These are phyloP conservation scores for Gyrodon lividus DNA, from an alignment of 768 basidiomycete genomes.

Conservation along the genomic window DNA sequence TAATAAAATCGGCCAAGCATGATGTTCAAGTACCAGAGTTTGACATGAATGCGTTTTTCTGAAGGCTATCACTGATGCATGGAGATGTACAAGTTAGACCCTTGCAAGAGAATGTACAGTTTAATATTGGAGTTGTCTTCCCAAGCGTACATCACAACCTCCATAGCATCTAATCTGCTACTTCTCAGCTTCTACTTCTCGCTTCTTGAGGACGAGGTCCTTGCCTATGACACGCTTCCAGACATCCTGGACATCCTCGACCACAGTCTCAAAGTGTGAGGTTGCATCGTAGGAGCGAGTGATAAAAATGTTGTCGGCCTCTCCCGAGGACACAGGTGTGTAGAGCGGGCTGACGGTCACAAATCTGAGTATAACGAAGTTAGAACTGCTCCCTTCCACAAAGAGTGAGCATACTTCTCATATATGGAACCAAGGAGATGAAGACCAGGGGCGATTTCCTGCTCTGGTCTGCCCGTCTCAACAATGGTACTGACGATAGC, in stretches of 20 bases:
- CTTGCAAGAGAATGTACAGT: background rate
- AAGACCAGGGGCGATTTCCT: conserved; percentile 90
- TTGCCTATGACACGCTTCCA: conserved; percentile 85
- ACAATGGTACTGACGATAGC: conserved; percentile 99
- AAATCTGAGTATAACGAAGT: conserved; percentile 55
- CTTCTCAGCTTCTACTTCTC: conserved; percentile 66
- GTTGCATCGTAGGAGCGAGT: conserved; percentile 98
- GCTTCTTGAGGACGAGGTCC: conserved; percentile 84
- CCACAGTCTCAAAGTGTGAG: conserved; percentile 98
- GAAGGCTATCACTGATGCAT: conserved; percentile 18
- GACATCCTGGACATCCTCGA: conserved; percentile 95
- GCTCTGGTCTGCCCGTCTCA: conserved; percentile 89
- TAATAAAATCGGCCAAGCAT: conserved; percentile 91
- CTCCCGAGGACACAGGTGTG: conserved; percentile 80
- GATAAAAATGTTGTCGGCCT: conserved; percentile 90
- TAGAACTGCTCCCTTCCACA: conserved; percentile 3
- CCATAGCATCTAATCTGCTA: conserved; percentile 24
- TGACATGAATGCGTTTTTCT: conserved; percentile 78
- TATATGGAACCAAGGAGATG: conserved; percentile 88
- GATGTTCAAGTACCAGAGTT: conserved; percentile 86
- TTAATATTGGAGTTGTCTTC: conserved; percentile 8
- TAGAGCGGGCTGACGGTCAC: conserved; percentile 86
- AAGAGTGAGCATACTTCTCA: conserved; percentile 69
- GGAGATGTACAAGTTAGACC: background rate
- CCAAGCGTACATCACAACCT: conserved; percentile 10